Percentiles rank a stretch among this genome's conserved stretches.
These are phyloP conservation scores for Pontederia paniculata DNA, from an alignment of 176 grass and related monocot genomes.

Conservation along the genomic window DNA sequence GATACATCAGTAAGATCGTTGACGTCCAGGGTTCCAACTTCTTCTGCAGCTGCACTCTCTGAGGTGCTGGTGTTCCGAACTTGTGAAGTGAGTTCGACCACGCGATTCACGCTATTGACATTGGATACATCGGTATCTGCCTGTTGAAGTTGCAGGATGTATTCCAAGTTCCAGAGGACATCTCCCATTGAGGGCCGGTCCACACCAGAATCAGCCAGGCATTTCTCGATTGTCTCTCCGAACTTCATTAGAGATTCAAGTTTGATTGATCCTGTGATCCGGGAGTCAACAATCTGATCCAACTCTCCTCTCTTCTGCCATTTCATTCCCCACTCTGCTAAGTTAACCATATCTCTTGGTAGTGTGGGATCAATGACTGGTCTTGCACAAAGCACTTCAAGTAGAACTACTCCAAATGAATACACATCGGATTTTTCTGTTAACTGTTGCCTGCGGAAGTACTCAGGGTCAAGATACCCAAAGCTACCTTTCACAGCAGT, in stretches of 20 bases:
- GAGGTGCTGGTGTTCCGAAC: conserved; percentile 8
- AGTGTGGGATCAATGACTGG: conserved; percentile 15
- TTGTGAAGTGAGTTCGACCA: conserved; percentile 6
- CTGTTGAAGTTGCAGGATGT: conserved; percentile 9
- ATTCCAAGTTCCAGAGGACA: conserved; percentile 19
- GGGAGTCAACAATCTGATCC: conserved; percentile 5
- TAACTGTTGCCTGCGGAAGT: conserved; percentile 5
- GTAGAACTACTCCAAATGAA: conserved; percentile 16
- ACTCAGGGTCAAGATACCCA: conserved; percentile 14
- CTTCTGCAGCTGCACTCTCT: not conserved
- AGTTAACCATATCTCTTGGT: conserved; percentile 17
- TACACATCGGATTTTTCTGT: conserved; percentile 16
- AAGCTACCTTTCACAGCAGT: conserved; percentile 16
- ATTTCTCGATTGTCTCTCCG: conserved; percentile 12
- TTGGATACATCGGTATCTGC: not conserved
- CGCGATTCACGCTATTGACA: conserved; percentile 3
- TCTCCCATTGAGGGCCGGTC: conserved; percentile 15
- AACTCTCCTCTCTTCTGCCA: conserved; percentile 15
- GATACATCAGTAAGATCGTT: conserved; percentile 1
- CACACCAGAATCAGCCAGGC: conserved; percentile 10
- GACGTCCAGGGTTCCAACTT: not conserved
- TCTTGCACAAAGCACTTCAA: conserved; percentile 16
- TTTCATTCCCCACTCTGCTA: conserved; percentile 15
- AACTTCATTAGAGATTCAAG: conserved; percentile 14
- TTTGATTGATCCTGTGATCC: conserved; percentile 12